A percentile compares a stretch with the other conserved stretches of the same genome.
Conservation (phyloP, 768 basidiomycete genomes). For the Xerocomus spinulosus region DNA sequence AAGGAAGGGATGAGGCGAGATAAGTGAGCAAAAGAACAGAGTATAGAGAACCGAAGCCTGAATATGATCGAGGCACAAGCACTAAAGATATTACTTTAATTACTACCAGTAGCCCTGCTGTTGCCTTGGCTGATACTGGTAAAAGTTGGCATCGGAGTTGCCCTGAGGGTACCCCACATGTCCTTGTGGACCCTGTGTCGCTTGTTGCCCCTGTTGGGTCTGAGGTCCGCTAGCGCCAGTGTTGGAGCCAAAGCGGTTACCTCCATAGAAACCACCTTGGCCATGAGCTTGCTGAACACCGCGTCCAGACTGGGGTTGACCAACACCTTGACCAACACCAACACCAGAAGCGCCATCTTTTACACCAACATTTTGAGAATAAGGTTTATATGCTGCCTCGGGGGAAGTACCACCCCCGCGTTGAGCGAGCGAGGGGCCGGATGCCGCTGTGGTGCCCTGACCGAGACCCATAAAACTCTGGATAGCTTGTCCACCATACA, state of each 20-base stretch:
- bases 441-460: constrained; percentile 36
- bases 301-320: constrained; percentile 37
- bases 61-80: background rate
- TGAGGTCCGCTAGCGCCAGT: constrained; percentile 44
- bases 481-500: constrained; percentile 53
- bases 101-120: constrained; percentile 57
- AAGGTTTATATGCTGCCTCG: constrained; percentile 73
- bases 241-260: constrained; percentile 39
- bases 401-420: constrained; percentile 53
- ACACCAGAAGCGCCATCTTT: constrained; percentile 56
- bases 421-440: constrained; percentile 45
- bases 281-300: constrained; percentile 41
- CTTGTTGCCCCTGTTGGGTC: constrained; percentile 44
- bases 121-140: constrained; percentile 65
- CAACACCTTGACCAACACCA: constrained; percentile 35
- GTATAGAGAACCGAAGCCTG: constrained; percentile 5
- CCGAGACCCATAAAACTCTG: constrained; percentile 71
- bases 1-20: constrained; percentile 2
- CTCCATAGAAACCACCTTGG: constrained; percentile 45
- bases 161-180: constrained; percentile 51
- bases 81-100: constrained; percentile 9
- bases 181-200: constrained; percentile 30
- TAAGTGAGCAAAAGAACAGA: constrained; percentile 3
- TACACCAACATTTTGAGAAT: constrained; percentile 44
- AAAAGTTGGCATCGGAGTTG: constrained; percentile 62